A percentile compares a stretch with the other conserved stretches of the same genome.
Conservation (phyloP, 2,329 filamentous ascomycete genomes). For the Dactylellina cionopaga region DNA sequence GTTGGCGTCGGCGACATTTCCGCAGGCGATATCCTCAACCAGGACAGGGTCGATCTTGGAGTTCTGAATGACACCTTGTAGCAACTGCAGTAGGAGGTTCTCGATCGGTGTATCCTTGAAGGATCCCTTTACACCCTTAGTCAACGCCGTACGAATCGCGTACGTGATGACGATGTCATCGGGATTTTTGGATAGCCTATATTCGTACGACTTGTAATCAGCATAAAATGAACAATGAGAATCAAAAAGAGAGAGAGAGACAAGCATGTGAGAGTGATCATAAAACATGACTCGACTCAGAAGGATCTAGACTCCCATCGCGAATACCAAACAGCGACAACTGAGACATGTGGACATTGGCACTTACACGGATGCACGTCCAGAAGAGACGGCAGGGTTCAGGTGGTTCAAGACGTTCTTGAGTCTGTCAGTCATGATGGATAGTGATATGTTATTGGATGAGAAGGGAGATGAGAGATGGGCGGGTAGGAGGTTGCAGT, state of each 20-base stretch:
- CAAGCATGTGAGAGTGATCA: too few species aligned
- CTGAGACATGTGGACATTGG: constrained; percentile 50
- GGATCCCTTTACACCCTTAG: constrained; percentile 85
- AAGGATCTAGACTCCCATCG: constrained; percentile 32
- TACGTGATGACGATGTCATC: constrained; percentile 97
- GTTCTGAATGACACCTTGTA: constrained; percentile 74
- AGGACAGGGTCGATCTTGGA: constrained; percentile 81
- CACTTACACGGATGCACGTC: constrained; percentile 79
- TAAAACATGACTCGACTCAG: background rate
- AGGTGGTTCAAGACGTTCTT: constrained; percentile 88
- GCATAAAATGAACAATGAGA: too few species aligned
- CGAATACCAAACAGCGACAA: background rate
- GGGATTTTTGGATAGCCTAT: constrained; percentile 86
- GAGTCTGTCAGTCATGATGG: constrained; percentile 83
- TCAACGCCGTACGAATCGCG: constrained; percentile 85
- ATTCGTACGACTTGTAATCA: background rate
- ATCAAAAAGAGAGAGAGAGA: constrained; percentile 56
- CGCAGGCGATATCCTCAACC: constrained; percentile 89
- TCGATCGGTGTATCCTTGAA: constrained; percentile 95
- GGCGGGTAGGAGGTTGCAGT: constrained; percentile 19
- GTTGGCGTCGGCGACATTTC: constrained; percentile 89
- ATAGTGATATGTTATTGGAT: constrained; percentile 40
- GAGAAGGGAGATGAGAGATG: constrained; percentile 27
- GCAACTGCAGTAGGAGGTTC: constrained; percentile 81
- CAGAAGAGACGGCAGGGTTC: constrained; percentile 73